A percentile compares a stretch with the other conserved stretches of the same genome.
phyloP scores from a whole-genome alignment of 345 rosid species.

The Citrus glauca region DNA sequence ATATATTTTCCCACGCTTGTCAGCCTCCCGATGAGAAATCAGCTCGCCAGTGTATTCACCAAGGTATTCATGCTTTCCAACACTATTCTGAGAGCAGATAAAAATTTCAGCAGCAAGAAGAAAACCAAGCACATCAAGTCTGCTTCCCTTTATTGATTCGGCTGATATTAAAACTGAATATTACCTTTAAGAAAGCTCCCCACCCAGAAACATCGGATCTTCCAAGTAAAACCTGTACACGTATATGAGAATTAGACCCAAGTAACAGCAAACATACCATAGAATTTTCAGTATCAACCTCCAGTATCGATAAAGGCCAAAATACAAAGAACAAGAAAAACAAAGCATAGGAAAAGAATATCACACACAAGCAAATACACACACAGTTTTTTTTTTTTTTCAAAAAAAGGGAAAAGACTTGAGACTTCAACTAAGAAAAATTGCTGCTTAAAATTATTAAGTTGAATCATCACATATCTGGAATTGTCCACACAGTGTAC shows the following conservation, averaged over 20 bases:
- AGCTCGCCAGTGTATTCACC: constrained; percentile 99
- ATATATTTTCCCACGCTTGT: constrained; percentile 96
- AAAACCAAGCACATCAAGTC: neutral
- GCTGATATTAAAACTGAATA: constrained; percentile 3
- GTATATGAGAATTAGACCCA: neutral
- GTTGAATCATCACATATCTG: neutral
- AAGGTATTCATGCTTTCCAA: constrained; percentile 92
- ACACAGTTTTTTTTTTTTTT: no score
- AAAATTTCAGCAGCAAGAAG: constrained; percentile 13
- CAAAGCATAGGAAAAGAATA: neutral
- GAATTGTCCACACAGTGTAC: neutral
- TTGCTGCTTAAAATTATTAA: neutral
- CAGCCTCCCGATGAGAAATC: constrained; percentile 97
- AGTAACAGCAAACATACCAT: neutral
- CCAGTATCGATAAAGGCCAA: neutral
- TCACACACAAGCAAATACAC: neutral
- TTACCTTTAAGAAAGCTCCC: constrained; percentile 99
- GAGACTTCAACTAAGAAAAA: neutral
- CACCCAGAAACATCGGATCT: constrained; percentile 98
- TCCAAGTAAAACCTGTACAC: constrained; percentile 88
- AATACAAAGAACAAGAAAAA: neutral
- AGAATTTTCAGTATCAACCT: neutral
- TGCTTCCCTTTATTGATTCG: neutral
- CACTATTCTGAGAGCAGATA: constrained; percentile 64
- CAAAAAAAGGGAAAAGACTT: neutral